These are phyloP conservation scores for Samsoniella hepiali DNA, from an alignment of 2,329 filamentous ascomycete species.

Conservation along the genomic window DNA sequence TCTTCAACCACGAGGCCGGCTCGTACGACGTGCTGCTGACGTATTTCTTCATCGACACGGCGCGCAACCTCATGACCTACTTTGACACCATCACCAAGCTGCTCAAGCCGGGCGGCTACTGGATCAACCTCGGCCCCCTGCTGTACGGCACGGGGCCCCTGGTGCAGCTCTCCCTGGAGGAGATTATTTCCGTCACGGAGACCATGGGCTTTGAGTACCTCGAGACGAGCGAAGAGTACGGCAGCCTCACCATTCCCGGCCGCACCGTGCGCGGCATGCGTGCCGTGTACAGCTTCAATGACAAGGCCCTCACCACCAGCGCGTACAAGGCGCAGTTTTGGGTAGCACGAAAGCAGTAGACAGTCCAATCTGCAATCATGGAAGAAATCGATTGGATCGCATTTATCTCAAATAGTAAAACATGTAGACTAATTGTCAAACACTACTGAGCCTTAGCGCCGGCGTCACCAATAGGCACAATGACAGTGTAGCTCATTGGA, in stretches of 20 bases:
- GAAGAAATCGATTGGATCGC: not conserved
- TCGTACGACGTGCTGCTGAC: slow-evolving; percentile 51
- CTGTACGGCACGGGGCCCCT: slow-evolving; percentile 53
- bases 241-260: slow-evolving; percentile 40
- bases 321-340: slow-evolving; percentile 55
- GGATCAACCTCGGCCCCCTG: slow-evolving; percentile 56
- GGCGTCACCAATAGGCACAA: slow-evolving; percentile 26
- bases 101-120: slow-evolving; percentile 46
- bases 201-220: slow-evolving; percentile 51
- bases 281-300: slow-evolving; percentile 52
- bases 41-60: slow-evolving; percentile 61
- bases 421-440: not conserved
- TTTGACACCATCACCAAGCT: slow-evolving; percentile 50
- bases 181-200: slow-evolving; percentile 47
- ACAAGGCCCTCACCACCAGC: slow-evolving; percentile 47
- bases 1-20: slow-evolving; percentile 28
- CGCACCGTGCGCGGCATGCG: slow-evolving; percentile 43
- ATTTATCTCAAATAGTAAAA: not conserved
- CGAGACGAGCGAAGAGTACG: slow-evolving; percentile 40
- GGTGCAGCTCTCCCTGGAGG: slow-evolving; percentile 53
- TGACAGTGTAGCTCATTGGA: slow-evolving; percentile 25
- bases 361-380: not conserved
- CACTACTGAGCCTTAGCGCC: slow-evolving; percentile 20
- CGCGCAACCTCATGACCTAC: slow-evolving; percentile 52
- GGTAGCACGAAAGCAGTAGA: slow-evolving; percentile 38